Evolutionary conservation across 1,284 basidiomycete genomes (phyloP), one percentile per base, ranked within the genome.

Genomic region (Sporisorium scitamineum): DNA sequence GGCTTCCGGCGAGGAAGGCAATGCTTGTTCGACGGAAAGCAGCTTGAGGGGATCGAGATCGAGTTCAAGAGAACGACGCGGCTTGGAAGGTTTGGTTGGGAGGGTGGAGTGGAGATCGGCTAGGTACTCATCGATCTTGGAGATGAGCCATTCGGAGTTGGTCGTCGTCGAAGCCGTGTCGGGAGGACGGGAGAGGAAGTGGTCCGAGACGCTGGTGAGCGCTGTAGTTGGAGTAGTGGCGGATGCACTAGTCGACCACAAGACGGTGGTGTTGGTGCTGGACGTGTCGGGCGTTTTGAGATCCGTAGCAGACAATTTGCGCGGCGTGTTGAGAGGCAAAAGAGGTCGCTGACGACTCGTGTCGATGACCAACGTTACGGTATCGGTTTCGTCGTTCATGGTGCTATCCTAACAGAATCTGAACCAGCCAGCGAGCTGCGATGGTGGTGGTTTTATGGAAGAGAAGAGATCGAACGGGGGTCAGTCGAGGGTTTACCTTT

Each of bases 101-200:
- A 27, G 22, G 6, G 42, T 10, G 0, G 59, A 11, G 4, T 62
- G 34, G 13, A 74, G 61, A 7, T 60, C 57, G 3, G 68, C 59
- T 6, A 76, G 56, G 44, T 66, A 76, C 29, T 76, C 62, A 54
- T 76, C 68, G 50, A 76, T 76, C 57, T 67, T 47, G 34, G 54
- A 31, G n/a, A 74, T 62, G 47, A 74, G 29, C 48, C 61, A 54
- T 37, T 65, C 54, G 10, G 62, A 18, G 16, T 42, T 31, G 24
- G 24, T n/a, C 11, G 8, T 51, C 11, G n/a, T 13, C 5, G 22
- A 22, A 14, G 45, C 3, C 34, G 13, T 11, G 34, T 37, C 34
- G 27, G 31, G 11, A 5, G 39, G 31, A 14, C 22, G 27, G 26
- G 34, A 2, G 29, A 32, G 45, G 37, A 18, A 27, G 18, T n/a